Conservation (phyloP, 2,329 filamentous ascomycete species). For the Seiridium unicorne region DNA sequence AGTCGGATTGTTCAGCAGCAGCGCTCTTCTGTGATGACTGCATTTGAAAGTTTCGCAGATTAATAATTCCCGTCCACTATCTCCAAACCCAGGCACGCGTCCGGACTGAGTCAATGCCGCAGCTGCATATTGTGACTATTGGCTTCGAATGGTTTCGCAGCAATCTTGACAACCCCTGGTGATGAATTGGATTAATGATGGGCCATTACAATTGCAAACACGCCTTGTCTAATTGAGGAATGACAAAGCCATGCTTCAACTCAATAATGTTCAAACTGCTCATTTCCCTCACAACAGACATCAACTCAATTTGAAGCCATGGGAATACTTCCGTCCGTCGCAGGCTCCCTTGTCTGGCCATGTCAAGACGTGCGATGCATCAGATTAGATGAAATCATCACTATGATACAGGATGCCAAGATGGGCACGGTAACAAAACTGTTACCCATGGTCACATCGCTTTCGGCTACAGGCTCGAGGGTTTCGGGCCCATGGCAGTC, state of each 20-base stretch:
- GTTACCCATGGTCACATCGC: neutral
- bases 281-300: neutral
- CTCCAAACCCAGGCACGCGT: neutral
- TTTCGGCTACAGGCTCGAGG: neutral
- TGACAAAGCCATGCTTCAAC: neutral
- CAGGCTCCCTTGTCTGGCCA: neutral
- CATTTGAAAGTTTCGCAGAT: constrained; percentile 2
- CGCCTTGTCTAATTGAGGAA: neutral
- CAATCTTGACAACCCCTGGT: neutral
- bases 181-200: neutral
- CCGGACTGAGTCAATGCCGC: neutral
- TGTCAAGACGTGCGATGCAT: constrained; percentile 2
- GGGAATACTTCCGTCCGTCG: neutral
- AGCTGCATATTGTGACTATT: neutral
- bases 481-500: neutral
- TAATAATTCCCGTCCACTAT: constrained; percentile 1
- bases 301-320: neutral
- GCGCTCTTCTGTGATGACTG: neutral
- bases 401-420: neutral
- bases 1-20: constrained; percentile 7
- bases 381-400: constrained; percentile 5
- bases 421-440: neutral
- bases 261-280: constrained; percentile 1
- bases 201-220: neutral
- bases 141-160: constrained; percentile 6